Evolutionary conservation across 768 basidiomycete species (phyloP).

Genomic region (Dioszegia crocea): DNA sequence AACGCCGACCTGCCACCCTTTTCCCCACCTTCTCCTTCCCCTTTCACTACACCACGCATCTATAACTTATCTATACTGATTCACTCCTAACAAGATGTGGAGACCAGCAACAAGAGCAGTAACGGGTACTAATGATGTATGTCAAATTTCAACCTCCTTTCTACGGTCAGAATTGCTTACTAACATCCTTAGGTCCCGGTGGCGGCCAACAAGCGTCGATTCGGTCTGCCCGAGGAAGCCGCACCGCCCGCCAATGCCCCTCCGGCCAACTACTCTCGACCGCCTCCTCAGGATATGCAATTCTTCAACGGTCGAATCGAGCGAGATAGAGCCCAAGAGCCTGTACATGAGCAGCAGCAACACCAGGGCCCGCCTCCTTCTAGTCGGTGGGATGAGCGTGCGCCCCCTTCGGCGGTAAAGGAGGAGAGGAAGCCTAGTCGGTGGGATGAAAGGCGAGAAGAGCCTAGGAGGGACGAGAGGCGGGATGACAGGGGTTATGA

Average conservation of each 20-base stretch:
- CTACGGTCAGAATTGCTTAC: slow-evolving; percentile 14
- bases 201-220: slow-evolving; percentile 73
- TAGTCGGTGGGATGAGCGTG: slow-evolving; percentile 5
- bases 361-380: not conserved
- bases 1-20: not conserved
- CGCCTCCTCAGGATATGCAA: slow-evolving; percentile 29
- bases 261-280: slow-evolving; percentile 50
- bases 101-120: slow-evolving; percentile 71
- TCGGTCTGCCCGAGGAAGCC: slow-evolving; percentile 78
- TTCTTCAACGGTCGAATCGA: slow-evolving; percentile 54
- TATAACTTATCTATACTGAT: not conserved
- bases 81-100: slow-evolving; percentile 35
- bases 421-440: slow-evolving; percentile 1
- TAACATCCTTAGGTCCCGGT: slow-evolving; percentile 61
- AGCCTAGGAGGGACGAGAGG: not conserved
- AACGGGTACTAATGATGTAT: slow-evolving; percentile 85
- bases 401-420: not conserved
- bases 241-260: slow-evolving; percentile 73
- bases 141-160: slow-evolving; percentile 27
- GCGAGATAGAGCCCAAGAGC: slow-evolving; percentile 57
- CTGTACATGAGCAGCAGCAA: not conserved
- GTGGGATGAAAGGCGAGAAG: slow-evolving; percentile 5
- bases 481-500: slow-evolving; percentile 18
- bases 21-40: not conserved
- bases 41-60: slow-evolving; percentile 1